These are phyloP conservation scores for Salvia sclarea DNA, from an alignment of 305 asterid species.

Conservation along the genomic window DNA sequence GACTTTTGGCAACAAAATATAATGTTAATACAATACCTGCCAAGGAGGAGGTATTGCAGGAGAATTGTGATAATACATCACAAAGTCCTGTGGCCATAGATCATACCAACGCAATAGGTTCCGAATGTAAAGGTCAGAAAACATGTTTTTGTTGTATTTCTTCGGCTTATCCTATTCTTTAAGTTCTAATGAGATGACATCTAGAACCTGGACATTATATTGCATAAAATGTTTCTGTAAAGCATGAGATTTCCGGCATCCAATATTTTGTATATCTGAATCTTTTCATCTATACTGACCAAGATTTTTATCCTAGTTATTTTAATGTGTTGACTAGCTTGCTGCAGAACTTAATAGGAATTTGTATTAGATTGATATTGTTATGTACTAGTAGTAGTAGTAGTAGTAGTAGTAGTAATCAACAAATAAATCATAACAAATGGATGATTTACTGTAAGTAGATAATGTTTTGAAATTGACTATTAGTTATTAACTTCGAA, in stretches of 20 bases:
- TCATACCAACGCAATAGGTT: constrained; percentile 30
- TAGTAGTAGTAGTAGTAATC: no score
- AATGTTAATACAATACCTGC: constrained; percentile 31
- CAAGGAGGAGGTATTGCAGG: constrained; percentile 34
- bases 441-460: no score
- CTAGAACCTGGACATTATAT: neutral
- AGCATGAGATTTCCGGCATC: constrained; percentile 8
- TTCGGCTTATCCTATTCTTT: constrained; percentile 24
- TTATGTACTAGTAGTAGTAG: no score
- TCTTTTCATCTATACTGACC: neutral
- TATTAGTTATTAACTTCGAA: no score
- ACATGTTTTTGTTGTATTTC: neutral
- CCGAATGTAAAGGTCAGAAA: constrained; percentile 47
- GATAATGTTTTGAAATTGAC: no score
- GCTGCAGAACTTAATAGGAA: no score
- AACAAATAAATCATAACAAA: no score
- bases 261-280: neutral
- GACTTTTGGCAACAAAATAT: constrained; percentile 35
- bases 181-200: constrained; percentile 11
- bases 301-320: neutral
- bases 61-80: constrained; percentile 35
- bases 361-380: no score
- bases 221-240: constrained; percentile 5
- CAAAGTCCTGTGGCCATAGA: constrained; percentile 34
- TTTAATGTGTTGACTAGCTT: constrained; percentile 3